Percentiles rank a stretch among this genome's conserved stretches.
These are phyloP conservation scores for Nakazawaea sp. DNA, from an alignment of 805 yeast genomes.

Conservation along the genomic window DNA sequence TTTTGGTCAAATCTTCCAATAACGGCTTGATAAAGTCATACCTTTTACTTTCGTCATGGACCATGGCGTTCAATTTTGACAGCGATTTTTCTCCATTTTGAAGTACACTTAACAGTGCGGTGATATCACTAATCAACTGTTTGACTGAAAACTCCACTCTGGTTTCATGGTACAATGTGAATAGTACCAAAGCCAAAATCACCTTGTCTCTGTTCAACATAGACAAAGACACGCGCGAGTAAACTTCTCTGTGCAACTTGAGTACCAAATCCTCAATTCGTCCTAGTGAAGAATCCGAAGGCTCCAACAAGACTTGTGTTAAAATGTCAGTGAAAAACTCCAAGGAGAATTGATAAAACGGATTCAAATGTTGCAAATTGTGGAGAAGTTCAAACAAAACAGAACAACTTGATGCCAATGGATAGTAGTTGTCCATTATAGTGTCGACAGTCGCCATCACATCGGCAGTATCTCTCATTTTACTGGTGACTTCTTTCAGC, in stretches of 20 bases:
- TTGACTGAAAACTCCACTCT: constrained; percentile 14
- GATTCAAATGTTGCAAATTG: constrained; percentile 31
- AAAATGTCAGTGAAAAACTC: constrained; percentile 32
- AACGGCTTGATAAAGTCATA: neutral
- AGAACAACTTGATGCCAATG: constrained; percentile 52
- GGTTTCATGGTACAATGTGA: constrained; percentile 17
- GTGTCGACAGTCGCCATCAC: constrained; percentile 50
- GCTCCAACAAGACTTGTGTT: constrained; percentile 19
- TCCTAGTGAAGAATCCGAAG: constrained; percentile 2
- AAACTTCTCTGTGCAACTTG: constrained; percentile 39
- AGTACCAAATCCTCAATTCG: constrained; percentile 26
- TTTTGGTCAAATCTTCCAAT: neutral
- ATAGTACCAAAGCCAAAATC: constrained; percentile 34
- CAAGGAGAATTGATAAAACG: constrained; percentile 55
- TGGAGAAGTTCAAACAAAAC: constrained; percentile 41
- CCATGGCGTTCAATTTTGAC: neutral
- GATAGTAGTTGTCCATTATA: constrained; percentile 37
- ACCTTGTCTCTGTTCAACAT: constrained; percentile 37
- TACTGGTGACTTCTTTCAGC: constrained; percentile 42
- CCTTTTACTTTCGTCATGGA: constrained; percentile 1
- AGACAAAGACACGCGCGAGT: constrained; percentile 37
- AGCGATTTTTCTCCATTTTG: neutral
- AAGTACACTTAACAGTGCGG: neutral
- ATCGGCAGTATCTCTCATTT: constrained; percentile 45
- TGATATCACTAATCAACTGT: constrained; percentile 10